Conservation (phyloP, 495 filamentous ascomycete genomes). For the Talaromyces borbonicus region DNA sequence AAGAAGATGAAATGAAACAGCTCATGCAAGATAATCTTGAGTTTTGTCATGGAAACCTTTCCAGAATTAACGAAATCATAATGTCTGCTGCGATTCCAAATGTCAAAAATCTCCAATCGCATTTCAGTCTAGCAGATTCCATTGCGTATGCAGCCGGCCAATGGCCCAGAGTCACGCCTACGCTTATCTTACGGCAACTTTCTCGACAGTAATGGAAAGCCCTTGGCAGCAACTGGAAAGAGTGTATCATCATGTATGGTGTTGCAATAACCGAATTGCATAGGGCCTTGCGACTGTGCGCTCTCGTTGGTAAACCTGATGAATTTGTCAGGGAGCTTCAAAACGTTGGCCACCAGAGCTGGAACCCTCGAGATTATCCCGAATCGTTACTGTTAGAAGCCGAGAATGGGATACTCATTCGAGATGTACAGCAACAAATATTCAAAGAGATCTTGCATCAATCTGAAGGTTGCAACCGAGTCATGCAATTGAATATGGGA, state of each 20-base stretch:
- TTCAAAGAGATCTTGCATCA: slow-evolving; percentile 45
- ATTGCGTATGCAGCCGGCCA: background rate
- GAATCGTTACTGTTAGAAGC: slow-evolving; percentile 51
- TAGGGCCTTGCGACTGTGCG: slow-evolving; percentile 20
- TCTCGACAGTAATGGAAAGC: slow-evolving; percentile 10
- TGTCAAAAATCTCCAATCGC: background rate
- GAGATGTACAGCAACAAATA: slow-evolving; percentile 46
- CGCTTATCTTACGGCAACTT: slow-evolving; percentile 15
- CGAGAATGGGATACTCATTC: slow-evolving; percentile 50
- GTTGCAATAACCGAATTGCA: slow-evolving; percentile 24
- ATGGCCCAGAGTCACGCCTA: slow-evolving; percentile 15
- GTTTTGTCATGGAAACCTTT: background rate
- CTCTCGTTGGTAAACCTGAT: background rate
- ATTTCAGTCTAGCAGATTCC: background rate
- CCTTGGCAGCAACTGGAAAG: slow-evolving; percentile 12
- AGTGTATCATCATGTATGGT: slow-evolving; percentile 16
- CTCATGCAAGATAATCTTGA: background rate
- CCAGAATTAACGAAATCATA: background rate
- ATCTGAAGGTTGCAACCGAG: slow-evolving; percentile 25
- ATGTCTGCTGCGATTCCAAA: background rate
- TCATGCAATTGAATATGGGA: slow-evolving; percentile 64
- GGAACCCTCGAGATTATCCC: slow-evolving; percentile 36
- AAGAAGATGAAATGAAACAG: background rate
- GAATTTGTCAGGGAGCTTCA: slow-evolving; percentile 40
- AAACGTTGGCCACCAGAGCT: slow-evolving; percentile 42